phyloP scores from a whole-genome alignment of 129 eudicot genomes.

The Centella asiatica region DNA sequence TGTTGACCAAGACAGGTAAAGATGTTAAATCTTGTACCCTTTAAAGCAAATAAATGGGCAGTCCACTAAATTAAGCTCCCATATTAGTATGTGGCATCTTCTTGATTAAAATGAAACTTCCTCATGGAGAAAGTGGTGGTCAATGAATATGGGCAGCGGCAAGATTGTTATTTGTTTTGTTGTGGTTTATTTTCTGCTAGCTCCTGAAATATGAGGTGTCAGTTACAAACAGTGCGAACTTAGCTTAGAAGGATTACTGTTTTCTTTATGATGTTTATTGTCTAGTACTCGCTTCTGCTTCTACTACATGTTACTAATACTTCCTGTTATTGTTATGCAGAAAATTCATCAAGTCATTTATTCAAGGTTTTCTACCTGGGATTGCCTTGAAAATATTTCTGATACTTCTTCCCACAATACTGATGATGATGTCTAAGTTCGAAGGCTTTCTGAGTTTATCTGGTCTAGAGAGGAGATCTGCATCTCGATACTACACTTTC shows the following conservation, averaged over 20 bases:
- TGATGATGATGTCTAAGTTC: constrained; percentile 89
- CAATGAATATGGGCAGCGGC: not conserved
- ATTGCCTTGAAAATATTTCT: constrained; percentile 88
- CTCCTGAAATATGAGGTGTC: not conserved
- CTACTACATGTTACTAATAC: constrained; percentile 4
- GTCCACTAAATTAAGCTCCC: no score
- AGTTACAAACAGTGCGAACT: not conserved
- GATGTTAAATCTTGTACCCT: no score
- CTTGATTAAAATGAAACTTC: not conserved
- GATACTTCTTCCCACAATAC: constrained; percentile 67
- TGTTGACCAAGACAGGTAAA: no score
- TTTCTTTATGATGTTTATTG: no score
- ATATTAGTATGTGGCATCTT: not conserved
- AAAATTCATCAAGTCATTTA: constrained; percentile 58
- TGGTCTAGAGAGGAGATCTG: constrained; percentile 73
- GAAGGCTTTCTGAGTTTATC: constrained; percentile 82
- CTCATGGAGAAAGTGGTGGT: not conserved
- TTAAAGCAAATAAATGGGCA: no score
- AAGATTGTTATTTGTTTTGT: not conserved
- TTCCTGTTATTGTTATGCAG: constrained; percentile 34
- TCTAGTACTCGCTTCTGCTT: not conserved
- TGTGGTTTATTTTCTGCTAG: not conserved
- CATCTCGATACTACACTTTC: constrained; percentile 76
- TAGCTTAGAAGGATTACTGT: no score
- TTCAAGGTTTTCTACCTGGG: constrained; percentile 87